Percentiles rank a stretch among this genome's conserved stretches.
phyloP scores from a whole-genome alignment of 2,329 filamentous ascomycete genomes.

The Ceratocystis smalleyi region DNA sequence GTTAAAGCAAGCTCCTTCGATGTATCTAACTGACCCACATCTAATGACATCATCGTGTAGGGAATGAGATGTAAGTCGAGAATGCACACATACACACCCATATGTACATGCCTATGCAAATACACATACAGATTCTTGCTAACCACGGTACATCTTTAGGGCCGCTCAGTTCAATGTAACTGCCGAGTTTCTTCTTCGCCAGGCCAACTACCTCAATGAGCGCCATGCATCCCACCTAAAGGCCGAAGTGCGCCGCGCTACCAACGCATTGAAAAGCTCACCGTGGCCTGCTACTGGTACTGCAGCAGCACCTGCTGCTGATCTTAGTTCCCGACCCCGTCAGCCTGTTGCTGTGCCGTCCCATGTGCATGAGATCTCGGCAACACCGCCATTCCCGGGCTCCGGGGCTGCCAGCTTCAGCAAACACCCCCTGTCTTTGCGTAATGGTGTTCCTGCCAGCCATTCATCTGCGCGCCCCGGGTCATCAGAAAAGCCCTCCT shows the following conservation, averaged over 20 bases:
- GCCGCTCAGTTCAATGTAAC: constrained; percentile 69
- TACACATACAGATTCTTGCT: background rate
- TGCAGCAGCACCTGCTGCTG: constrained; percentile 38
- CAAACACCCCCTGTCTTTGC: background rate
- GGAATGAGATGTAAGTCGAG: constrained; percentile 57
- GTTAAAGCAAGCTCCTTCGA: background rate
- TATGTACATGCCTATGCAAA: background rate
- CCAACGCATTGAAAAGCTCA: constrained; percentile 40
- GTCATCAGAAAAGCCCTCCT: background rate
- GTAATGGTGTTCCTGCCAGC: background rate
- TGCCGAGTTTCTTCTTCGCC: constrained; percentile 75
- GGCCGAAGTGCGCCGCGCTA: constrained; percentile 71
- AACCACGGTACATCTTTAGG: constrained; percentile 26
- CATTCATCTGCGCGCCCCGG: background rate
- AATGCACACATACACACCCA: background rate
- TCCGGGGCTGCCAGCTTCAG: background rate
- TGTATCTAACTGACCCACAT: constrained; percentile 18
- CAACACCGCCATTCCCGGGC: constrained; percentile 2
- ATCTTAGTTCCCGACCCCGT: constrained; percentile 25
- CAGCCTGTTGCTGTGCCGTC: constrained; percentile 20
- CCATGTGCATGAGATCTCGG: background rate
- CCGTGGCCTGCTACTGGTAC: constrained; percentile 38
- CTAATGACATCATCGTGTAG: constrained; percentile 28
- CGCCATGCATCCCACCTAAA: constrained; percentile 78
- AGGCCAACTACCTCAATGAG: constrained; percentile 88